Evolutionary conservation across 2,329 filamentous ascomycete genomes (phyloP), one percentile per base, ranked within the genome.

Genomic region (Sporothrix brunneoviolacea): DNA sequence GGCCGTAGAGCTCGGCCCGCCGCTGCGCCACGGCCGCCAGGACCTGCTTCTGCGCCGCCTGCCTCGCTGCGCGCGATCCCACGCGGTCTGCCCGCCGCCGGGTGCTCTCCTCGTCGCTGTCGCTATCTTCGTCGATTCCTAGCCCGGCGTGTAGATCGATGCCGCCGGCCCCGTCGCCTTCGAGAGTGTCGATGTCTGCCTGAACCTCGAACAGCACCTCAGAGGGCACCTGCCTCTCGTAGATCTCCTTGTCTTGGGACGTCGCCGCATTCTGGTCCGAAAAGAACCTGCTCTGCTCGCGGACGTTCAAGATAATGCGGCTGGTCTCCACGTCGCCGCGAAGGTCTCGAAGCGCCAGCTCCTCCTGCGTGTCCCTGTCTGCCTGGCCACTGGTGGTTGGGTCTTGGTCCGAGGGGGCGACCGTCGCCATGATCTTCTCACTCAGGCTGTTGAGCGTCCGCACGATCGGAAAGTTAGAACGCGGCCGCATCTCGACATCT

Each of bases 341-440:
- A 30, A 98, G 74, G 72, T 98, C 93, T 22, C 83, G 82, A 13
- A 98, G 74, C 35, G 82, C 77, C 28, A 97, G 71, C 61, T 90
- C 76, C 55, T 83, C 80, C 62, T 84, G 93, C 0, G 84, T 83
- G 35, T 82, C 77, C 58, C 90, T 85, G 54, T 89, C 84, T 60
- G 83, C 71, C 2, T 82, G 83, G 46, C 82, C 79, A 2, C 83
- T 79, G 5, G 74, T 76, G 54, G 83, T 77, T 1, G 79, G 76
- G 54, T 84, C 79, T n/a, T 74, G 70, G 63, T 96, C 90, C 5
- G 84, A 81, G 1, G 90, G 86, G 2, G 86, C 81, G 10, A 95
- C 88, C 57, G 91, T 86, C 42, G 86, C 86, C 77, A 98, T 85
- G 64, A 98, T 86, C 68, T 94, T 96, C 66, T 93, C 89, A 60